These are phyloP conservation scores for Penicillium sp. DNA, from an alignment of 2,329 filamentous ascomycete species.

Conservation along the genomic window DNA sequence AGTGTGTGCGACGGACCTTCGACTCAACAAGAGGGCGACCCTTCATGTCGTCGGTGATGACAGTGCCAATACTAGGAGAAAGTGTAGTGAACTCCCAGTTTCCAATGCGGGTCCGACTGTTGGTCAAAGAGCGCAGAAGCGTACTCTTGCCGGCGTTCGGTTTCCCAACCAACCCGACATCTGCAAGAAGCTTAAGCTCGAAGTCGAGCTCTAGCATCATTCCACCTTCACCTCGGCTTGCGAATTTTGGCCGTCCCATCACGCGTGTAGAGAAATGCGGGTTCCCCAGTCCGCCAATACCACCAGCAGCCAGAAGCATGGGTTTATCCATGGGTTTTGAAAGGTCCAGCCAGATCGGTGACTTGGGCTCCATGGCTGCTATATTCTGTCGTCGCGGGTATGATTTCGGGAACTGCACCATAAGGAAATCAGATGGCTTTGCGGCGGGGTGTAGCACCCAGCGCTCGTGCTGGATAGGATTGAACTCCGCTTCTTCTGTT, in stretches of 20 bases:
- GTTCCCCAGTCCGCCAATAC: conserved; percentile 87
- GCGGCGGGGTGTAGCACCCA: conserved; percentile 86
- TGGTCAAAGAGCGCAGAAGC: conserved; percentile 79
- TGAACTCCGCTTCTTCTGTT: conserved; percentile 44
- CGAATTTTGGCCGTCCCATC: conserved; percentile 77
- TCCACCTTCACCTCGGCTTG: conserved; percentile 79
- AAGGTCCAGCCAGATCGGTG: conserved; percentile 71
- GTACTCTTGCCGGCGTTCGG: conserved; percentile 97
- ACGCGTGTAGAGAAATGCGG: conserved; percentile 82
- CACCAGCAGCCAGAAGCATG: conserved; percentile 81
- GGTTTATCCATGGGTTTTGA: conserved; percentile 77
- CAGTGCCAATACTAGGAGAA: conserved; percentile 91
- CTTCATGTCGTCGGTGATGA: conserved; percentile 83
- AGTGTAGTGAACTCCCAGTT: conserved; percentile 97
- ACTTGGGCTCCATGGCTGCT: conserved; percentile 66
- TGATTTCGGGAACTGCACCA: conserved; percentile 58
- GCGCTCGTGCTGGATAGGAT: conserved; percentile 60
- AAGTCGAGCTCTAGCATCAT: conserved; percentile 78
- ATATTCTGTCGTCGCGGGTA: conserved; percentile 58
- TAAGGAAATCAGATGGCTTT: conserved; percentile 66
- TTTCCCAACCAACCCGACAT: conserved; percentile 89
- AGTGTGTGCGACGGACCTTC: conserved; percentile 66
- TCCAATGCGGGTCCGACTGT: conserved; percentile 83
- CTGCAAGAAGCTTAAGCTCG: conserved; percentile 91
- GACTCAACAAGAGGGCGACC: conserved; percentile 64